Evolutionary conservation across 176 grass and related monocot genomes (phyloP).

Genomic region (Oryza longistaminata): DNA sequence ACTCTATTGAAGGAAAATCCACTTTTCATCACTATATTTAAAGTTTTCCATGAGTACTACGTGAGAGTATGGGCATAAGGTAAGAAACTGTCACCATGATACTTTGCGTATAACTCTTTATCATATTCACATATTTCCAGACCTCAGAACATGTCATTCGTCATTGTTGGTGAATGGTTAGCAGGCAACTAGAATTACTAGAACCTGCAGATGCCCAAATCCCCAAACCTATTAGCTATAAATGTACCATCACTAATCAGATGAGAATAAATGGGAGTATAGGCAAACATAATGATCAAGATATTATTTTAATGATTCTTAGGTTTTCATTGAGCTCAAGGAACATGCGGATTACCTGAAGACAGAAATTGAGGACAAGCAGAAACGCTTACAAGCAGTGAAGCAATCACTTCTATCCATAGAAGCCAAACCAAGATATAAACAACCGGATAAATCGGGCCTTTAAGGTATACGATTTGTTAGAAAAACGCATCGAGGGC

Average conservation of each 20-base stretch:
- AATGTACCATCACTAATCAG: neutral
- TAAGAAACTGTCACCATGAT: conserved; percentile 29
- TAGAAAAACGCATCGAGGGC: conserved; percentile 79
- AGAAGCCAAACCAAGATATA: conserved; percentile 65
- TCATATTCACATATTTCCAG: neutral
- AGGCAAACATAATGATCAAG: neutral
- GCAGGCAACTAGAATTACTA: neutral
- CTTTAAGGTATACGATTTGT: conserved; percentile 60
- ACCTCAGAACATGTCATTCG: conserved; percentile 2
- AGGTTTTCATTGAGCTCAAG: conserved; percentile 95
- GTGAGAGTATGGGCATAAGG: conserved; percentile 98
- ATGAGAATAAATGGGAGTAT: neutral
- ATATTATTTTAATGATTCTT: conserved; percentile 37
- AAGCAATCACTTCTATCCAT: conserved; percentile 67
- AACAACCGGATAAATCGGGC: conserved; percentile 54
- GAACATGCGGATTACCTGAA: conserved; percentile 69
- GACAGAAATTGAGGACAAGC: conserved; percentile 74
- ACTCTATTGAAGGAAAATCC: conserved; percentile 88
- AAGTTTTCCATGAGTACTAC: conserved; percentile 96
- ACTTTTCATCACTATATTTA: conserved; percentile 95
- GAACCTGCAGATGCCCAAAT: neutral
- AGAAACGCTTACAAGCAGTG: conserved; percentile 60
- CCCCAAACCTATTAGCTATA: neutral
- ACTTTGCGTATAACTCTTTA: conserved; percentile 7
- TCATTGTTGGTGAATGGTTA: neutral